A percentile compares a stretch with the other conserved stretches of the same genome.
phyloP scores from a whole-genome alignment of 2,329 filamentous ascomycete species.

The Cryphonectria carpinicola region DNA sequence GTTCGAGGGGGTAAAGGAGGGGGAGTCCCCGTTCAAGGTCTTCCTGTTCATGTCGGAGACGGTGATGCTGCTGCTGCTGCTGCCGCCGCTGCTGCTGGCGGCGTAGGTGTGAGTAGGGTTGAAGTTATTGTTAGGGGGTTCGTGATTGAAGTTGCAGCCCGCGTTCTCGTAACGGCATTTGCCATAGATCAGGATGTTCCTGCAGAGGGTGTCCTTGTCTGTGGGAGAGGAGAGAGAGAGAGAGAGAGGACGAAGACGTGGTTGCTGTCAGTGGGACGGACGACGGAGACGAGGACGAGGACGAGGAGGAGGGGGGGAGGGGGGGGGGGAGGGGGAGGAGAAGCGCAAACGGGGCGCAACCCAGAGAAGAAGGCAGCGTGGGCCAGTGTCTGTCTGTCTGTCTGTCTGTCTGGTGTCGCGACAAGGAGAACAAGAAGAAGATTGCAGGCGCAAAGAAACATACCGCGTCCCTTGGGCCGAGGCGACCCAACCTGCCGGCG shows the following conservation, averaged over 20 bases:
- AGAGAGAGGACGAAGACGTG: neutral
- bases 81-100: neutral
- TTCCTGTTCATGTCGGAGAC: conserved; percentile 57
- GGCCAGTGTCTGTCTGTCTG: neutral
- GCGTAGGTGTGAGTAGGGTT: neutral
- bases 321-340: too few species aligned
- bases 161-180: conserved; percentile 91
- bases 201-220: conserved; percentile 87
- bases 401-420: neutral
- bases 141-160: conserved; percentile 90
- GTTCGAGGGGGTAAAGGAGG: conserved; percentile 81
- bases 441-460: conserved; percentile 34
- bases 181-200: conserved; percentile 91
- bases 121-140: conserved; percentile 47
- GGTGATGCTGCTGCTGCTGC: neutral
- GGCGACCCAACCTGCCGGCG: conserved; percentile 60
- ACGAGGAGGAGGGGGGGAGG: too few species aligned
- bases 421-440: conserved; percentile 23
- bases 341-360: neutral
- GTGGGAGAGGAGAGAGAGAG: neutral
- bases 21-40: conserved; percentile 90
- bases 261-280: conserved; percentile 25
- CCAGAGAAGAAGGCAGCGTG: neutral
- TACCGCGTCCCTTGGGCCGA: conserved; percentile 60
- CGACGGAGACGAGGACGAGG: neutral